These are phyloP conservation scores for Limonium bicolor DNA, from an alignment of 148 eudicot species.

Conservation along the genomic window DNA sequence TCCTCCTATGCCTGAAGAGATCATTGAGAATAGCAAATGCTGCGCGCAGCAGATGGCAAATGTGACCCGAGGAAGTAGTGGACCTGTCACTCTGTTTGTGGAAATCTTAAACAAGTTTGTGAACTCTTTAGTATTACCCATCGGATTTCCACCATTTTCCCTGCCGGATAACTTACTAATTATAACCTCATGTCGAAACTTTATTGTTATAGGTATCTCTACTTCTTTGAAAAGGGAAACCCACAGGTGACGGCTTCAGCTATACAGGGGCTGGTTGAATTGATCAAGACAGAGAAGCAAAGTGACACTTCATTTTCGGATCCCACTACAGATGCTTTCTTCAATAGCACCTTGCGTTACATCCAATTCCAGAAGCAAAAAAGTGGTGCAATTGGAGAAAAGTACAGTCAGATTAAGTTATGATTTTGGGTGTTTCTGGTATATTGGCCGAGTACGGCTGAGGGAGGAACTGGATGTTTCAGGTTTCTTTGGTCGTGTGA, in stretches of 20 bases:
- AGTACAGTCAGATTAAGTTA: constrained; percentile 50
- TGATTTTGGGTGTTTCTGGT: too few relatives aligned
- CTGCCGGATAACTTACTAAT: background rate
- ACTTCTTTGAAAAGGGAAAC: constrained; percentile 83
- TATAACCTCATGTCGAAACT: background rate
- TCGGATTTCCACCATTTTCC: too few relatives aligned
- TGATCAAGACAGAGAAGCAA: constrained; percentile 83
- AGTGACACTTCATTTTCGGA: constrained; percentile 38
- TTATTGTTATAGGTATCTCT: constrained; percentile 45
- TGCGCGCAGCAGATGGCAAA: constrained; percentile 94
- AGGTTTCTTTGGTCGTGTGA: too few relatives aligned
- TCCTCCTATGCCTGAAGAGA: constrained; percentile 85
- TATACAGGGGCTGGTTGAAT: constrained; percentile 72
- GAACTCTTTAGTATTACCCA: too few relatives aligned
- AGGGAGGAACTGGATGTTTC: too few relatives aligned
- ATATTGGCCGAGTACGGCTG: too few relatives aligned
- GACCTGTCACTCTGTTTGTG: constrained; percentile 83
- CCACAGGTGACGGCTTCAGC: constrained; percentile 59
- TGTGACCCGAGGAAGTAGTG: constrained; percentile 95
- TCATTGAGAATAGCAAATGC: constrained; percentile 95
- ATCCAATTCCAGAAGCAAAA: constrained; percentile 96
- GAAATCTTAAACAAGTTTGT: constrained; percentile 96
- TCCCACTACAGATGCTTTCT: constrained; percentile 57
- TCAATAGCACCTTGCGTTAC: constrained; percentile 68
- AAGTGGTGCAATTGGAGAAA: constrained; percentile 89